Evolutionary conservation across 768 basidiomycete genomes (phyloP).

Genomic region (Russula lepida): DNA sequence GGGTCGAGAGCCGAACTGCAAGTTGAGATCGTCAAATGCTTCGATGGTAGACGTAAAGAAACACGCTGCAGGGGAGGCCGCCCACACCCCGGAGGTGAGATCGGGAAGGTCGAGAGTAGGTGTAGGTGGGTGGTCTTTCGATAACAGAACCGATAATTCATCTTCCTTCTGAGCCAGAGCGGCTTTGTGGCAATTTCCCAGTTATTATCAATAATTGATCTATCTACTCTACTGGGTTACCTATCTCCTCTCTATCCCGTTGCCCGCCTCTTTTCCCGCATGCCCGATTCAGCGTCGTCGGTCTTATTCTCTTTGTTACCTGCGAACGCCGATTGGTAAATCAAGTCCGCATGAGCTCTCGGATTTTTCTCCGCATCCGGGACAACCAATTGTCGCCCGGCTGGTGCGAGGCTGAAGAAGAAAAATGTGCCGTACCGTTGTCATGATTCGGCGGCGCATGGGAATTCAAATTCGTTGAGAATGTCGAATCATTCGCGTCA

Average conservation of each 20-base stretch:
- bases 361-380: conserved; percentile 59
- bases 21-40: conserved; percentile 16
- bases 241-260: conserved; percentile 31
- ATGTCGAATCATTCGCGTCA: conserved; percentile 22
- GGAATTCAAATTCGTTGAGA: background rate
- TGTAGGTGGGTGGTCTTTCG: background rate
- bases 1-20: conserved; percentile 9
- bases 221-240: background rate
- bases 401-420: conserved; percentile 45
- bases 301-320: conserved; percentile 24
- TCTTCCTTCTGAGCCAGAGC: background rate
- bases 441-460: conserved; percentile 29
- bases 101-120: conserved; percentile 13
- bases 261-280: conserved; percentile 42
- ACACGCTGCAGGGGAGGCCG: conserved; percentile 13
- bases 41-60: conserved; percentile 19
- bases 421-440: conserved; percentile 74
- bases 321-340: conserved; percentile 11
- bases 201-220: conserved; percentile 1
- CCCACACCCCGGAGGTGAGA: conserved; percentile 15
- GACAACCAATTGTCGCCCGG: conserved; percentile 54
- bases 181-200: conserved; percentile 10
- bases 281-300: conserved; percentile 29
- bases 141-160: background rate
- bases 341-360: conserved; percentile 58